Evolutionary conservation across 2,329 filamentous ascomycete genomes (phyloP).

Genomic region (Atkinsonella texensis): DNA sequence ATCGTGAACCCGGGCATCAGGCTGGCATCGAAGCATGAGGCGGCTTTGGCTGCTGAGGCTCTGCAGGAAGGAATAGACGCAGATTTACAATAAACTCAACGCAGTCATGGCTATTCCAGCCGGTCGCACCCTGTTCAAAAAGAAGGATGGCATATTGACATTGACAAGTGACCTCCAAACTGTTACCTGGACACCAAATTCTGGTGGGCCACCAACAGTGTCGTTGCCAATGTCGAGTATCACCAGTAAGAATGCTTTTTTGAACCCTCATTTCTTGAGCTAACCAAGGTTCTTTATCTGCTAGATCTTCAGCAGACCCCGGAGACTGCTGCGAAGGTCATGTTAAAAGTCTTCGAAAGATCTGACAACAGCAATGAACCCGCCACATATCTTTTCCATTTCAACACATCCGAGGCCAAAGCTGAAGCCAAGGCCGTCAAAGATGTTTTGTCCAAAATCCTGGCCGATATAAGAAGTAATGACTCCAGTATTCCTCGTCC

Average conservation of each 20-base stretch:
- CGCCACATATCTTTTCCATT: conserved; percentile 73
- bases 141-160: conserved; percentile 79
- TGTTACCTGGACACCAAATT: conserved; percentile 70
- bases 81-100: not conserved
- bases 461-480: conserved; percentile 53
- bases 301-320: conserved; percentile 91
- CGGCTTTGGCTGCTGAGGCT: not conserved
- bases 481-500: conserved; percentile 41
- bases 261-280: not conserved
- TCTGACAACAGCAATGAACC: conserved; percentile 44
- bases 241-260: conserved; percentile 48
- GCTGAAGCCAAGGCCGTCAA: conserved; percentile 78
- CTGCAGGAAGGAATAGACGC: not conserved
- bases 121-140: conserved; percentile 75
- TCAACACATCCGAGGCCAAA: conserved; percentile 70
- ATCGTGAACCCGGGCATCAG: not conserved
- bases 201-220: conserved; percentile 51
- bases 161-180: conserved; percentile 61
- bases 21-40: not conserved
- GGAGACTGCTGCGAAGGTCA: conserved; percentile 75
- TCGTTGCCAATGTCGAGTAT: conserved; percentile 64
- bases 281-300: not conserved
- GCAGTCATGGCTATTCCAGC: conserved; percentile 43
- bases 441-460: conserved; percentile 65
- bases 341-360: conserved; percentile 83